Evolutionary conservation across 768 basidiomycete species (phyloP), one percentile per base, ranked within the genome.

Genomic region (Phanerodontia chrysosporium): DNA sequence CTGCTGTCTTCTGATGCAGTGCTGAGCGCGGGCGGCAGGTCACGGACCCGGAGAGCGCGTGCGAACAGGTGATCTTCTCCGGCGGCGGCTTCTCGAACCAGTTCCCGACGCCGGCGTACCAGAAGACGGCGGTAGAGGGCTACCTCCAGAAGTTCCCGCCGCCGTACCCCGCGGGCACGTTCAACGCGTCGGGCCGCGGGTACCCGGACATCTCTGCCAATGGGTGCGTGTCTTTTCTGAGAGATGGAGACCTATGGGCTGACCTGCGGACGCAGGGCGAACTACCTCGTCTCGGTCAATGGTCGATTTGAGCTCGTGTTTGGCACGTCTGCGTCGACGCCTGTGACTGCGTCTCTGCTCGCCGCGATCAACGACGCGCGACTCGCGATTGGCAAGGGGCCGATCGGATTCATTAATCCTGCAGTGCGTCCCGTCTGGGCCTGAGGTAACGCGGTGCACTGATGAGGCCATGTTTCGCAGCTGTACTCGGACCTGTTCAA

Each of bases 61-160:
- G 72, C 70, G 68, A 72, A 49, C 67, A 68, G 13, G 73, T 79
- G 51, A 75, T 69, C 69, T 83, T 87, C 72, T 84, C 85, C n/a
- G 84, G 85, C 1, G 88, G 87, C 44, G 87, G 87, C 2, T 88
- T 87, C 72, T 86, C 84, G 21, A 74, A 74, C 64, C 71, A 71
- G 62, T 74, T 75, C 49, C 25, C 71, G 6, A 67, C 71, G 58
- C 77, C 77, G 16, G 16, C 22, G 2, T 78, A 72, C 63, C 76
- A 78, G 58, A 53, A 64, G 21, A 35, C 51, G 0, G 71, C 69
- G 1, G 73, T 75, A 27, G 48, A 48, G 29, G 39, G 35, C 16
- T 76, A 70, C 65, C 61, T 75, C 60, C 63, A 58, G 48, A 65
- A 69, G 22, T 63, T 71, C 60, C 67, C 72, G 39, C 75, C 76